Evolutionary conservation across 352 stramenopile genomes (phyloP).

Genomic region (Phytophthora pinifolia): DNA sequence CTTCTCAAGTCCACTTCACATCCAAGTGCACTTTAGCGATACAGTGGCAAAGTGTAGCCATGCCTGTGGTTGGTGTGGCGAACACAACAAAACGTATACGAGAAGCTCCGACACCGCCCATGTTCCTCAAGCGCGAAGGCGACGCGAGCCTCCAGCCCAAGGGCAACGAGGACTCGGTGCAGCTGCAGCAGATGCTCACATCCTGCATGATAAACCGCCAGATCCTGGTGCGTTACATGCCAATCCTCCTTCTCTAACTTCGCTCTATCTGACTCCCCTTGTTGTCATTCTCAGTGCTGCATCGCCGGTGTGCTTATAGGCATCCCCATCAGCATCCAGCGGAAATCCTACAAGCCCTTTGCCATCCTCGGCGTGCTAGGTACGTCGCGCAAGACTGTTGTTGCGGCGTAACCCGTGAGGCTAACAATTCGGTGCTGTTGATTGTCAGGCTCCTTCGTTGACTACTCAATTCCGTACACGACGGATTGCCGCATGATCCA

Average conservation of each 20-base stretch:
- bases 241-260: too few species aligned
- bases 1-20: too few species aligned
- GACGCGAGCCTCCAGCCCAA: conserved; percentile 50
- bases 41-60: conserved; percentile 1
- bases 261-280: too few species aligned
- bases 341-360: conserved; percentile 77
- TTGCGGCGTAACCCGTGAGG: background rate
- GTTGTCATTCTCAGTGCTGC: conserved; percentile 52
- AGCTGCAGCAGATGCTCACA: conserved; percentile 83
- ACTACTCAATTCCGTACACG: too few species aligned
- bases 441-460: too few species aligned
- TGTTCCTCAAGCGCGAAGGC: conserved; percentile 59
- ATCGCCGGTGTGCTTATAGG: conserved; percentile 78
- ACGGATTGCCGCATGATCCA: too few species aligned
- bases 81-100: too few species aligned
- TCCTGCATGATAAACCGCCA: conserved; percentile 87
- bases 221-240: conserved; percentile 74
- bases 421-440: too few species aligned
- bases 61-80: conserved; percentile 6
- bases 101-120: too few species aligned
- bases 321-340: conserved; percentile 46
- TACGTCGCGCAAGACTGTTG: conserved; percentile 11
- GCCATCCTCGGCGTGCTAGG: conserved; percentile 61
- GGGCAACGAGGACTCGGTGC: conserved; percentile 63
- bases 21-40: too few species aligned